Conservation (phyloP, 2,329 filamentous ascomycete genomes). For the Fusarium fracticaudum region DNA sequence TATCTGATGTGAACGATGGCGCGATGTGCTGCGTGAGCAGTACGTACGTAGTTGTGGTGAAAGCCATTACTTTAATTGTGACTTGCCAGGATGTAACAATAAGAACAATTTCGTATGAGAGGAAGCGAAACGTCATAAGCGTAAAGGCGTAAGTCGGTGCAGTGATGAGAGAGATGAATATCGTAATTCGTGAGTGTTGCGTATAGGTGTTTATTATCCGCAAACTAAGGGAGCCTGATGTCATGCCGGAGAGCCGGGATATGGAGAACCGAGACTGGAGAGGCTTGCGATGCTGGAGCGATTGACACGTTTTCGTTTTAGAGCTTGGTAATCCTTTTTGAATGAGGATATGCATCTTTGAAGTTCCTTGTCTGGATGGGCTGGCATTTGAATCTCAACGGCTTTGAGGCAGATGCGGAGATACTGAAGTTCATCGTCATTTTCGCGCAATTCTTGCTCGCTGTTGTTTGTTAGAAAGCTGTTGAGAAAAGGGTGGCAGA, state of each 20-base stretch:
- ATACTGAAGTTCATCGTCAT: slow-evolving; percentile 69
- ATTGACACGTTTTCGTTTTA: slow-evolving; percentile 58
- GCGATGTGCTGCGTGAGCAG: slow-evolving; percentile 4
- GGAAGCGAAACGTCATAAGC: slow-evolving; percentile 28
- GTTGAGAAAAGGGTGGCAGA: not conserved
- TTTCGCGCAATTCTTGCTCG: slow-evolving; percentile 64
- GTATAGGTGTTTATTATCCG: slow-evolving; percentile 16
- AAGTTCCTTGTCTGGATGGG: slow-evolving; percentile 64
- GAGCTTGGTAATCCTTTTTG: slow-evolving; percentile 65
- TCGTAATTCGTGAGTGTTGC: slow-evolving; percentile 36
- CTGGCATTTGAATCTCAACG: slow-evolving; percentile 67
- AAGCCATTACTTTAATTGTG: slow-evolving; percentile 1
- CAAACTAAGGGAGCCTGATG: not conserved
- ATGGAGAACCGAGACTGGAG: slow-evolving; percentile 42
- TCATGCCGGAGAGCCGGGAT: slow-evolving; percentile 39
- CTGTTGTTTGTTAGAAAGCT: slow-evolving; percentile 46
- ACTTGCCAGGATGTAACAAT: not conserved
- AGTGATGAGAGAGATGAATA: slow-evolving; percentile 23
- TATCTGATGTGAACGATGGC: slow-evolving; percentile 28
- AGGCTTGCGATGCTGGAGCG: slow-evolving; percentile 45
- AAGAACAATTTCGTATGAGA: slow-evolving; percentile 6
- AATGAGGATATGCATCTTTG: slow-evolving; percentile 68
- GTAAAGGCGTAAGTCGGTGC: slow-evolving; percentile 17
- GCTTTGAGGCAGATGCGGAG: slow-evolving; percentile 70
- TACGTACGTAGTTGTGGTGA: slow-evolving; percentile 5